phyloP scores from a whole-genome alignment of 164 flowering plant genomes.

The Amborella trichopoda region DNA sequence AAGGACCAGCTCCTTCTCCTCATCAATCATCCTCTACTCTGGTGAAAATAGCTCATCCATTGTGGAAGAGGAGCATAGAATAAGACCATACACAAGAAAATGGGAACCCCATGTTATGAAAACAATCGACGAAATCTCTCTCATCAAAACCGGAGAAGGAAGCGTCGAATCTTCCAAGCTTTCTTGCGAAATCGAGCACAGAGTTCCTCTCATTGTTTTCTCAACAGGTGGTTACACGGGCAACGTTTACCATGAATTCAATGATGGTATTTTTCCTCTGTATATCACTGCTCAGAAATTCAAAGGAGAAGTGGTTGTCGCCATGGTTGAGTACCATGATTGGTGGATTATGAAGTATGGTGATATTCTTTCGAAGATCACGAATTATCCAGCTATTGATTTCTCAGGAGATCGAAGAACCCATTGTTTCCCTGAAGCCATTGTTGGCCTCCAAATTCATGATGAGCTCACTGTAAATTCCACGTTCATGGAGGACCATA shows the following conservation, averaged over 20 bases:
- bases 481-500: conserved; percentile 34
- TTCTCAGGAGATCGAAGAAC: conserved; percentile 30
- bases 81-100: conserved; percentile 11
- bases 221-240: conserved; percentile 95
- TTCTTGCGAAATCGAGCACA: conserved; percentile 52
- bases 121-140: conserved; percentile 5
- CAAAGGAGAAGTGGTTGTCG: conserved; percentile 66
- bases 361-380: conserved; percentile 47
- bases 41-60: not conserved
- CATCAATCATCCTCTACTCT: conserved; percentile 5
- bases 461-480: conserved; percentile 76
- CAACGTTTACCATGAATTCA: conserved; percentile 88
- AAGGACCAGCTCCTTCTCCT: conserved; percentile 1
- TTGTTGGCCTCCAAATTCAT: conserved; percentile 72
- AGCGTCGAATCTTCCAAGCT: conserved; percentile 4
- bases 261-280: conserved; percentile 80
- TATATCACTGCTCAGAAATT: conserved; percentile 73
- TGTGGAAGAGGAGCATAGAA: not conserved
- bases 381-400: conserved; percentile 62
- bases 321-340: conserved; percentile 65
- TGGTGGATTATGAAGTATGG: conserved; percentile 87
- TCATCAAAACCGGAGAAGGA: not conserved
- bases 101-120: conserved; percentile 9
- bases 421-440: conserved; percentile 77
- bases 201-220: conserved; percentile 81